phyloP scores from a whole-genome alignment of 2,329 filamentous ascomycete species.

The Botrytis tulipae region DNA sequence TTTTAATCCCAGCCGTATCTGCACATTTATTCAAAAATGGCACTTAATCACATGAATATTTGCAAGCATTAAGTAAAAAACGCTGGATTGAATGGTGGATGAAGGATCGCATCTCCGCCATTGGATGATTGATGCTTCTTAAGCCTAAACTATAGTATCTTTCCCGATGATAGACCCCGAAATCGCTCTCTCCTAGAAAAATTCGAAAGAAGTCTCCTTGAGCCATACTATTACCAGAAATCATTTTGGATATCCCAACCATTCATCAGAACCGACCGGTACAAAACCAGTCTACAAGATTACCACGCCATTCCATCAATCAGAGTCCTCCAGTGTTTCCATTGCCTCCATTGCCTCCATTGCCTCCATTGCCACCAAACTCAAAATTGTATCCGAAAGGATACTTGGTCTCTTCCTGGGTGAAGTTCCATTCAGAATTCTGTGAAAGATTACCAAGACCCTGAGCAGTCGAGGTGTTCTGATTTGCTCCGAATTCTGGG shows the following conservation, averaged over 20 bases:
- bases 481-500: not conserved
- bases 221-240: not conserved
- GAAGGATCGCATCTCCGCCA: not conserved
- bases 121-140: not conserved
- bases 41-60: not conserved
- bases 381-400: conserved; percentile 6
- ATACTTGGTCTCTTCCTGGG: conserved; percentile 8
- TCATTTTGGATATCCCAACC: not conserved
- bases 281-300: not conserved
- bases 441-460: not conserved
- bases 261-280: not conserved
- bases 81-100: not conserved
- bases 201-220: not conserved
- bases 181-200: not conserved
- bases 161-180: not conserved
- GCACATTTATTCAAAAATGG: not conserved
- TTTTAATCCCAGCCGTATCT: conserved; percentile 1
- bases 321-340: not conserved
- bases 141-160: not conserved
- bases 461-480: not conserved
- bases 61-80: not conserved
- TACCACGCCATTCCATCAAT: not conserved
- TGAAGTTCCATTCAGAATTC: conserved; percentile 5
- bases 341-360: not conserved
- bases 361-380: not conserved